A percentile compares a stretch with the other conserved stretches of the same genome.
These are phyloP conservation scores for Globomyces sp. DNA, from an alignment of 371 early-diverging fungal genomes.

Conservation along the genomic window DNA sequence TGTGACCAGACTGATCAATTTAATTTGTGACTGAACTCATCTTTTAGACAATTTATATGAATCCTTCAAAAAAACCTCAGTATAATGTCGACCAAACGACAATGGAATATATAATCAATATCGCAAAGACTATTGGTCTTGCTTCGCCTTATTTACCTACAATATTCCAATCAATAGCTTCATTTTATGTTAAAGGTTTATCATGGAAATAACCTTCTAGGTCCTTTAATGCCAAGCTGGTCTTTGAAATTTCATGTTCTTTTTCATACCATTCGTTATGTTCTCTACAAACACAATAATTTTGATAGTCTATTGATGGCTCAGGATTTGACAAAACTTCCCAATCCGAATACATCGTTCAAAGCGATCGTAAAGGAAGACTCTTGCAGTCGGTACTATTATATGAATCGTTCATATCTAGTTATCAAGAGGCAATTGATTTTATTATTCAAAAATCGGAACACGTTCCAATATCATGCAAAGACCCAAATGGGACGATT, in stretches of 20 bases:
- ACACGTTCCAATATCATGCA: conserved; percentile 4
- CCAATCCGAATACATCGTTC: conserved; percentile 6
- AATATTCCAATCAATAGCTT: no score
- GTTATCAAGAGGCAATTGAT: conserved; percentile 7
- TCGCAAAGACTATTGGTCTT: no score
- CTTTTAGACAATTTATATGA: no score
- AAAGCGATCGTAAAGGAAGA: neutral
- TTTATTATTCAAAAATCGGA: conserved; percentile 1
- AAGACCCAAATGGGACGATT: conserved; percentile 7
- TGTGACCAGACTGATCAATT: no score
- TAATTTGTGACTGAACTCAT: no score
- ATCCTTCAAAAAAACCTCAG: no score
- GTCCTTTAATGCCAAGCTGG: neutral
- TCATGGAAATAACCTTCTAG: neutral
- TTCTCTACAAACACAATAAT: neutral
- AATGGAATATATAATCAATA: no score
- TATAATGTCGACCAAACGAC: no score
- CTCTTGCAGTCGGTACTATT: neutral
- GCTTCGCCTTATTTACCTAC: no score
- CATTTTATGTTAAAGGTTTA: no score
- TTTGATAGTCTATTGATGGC: neutral
- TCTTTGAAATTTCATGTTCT: conserved; percentile 4
- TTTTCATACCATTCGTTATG: conserved; percentile 1
- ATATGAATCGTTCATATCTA: neutral
- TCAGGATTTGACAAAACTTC: conserved; percentile 3